Evolutionary conservation across 768 basidiomycete species (phyloP).

Genomic region (Pleurotus tuber-regium): DNA sequence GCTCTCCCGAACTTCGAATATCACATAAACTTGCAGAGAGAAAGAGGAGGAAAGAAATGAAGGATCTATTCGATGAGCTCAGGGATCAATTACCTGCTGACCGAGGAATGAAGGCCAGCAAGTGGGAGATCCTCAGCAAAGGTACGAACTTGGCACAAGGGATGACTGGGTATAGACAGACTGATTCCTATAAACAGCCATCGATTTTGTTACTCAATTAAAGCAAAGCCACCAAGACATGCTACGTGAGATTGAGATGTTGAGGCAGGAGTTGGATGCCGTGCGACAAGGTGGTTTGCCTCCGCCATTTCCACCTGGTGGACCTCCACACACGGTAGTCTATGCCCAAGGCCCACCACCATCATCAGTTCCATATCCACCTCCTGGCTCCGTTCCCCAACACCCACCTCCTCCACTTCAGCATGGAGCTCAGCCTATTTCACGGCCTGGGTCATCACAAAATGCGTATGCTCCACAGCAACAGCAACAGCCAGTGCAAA

Average conservation of each 20-base stretch:
- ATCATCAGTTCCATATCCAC: slow-evolving; percentile 37
- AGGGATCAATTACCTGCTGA: slow-evolving; percentile 90
- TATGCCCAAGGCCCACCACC: slow-evolving; percentile 49
- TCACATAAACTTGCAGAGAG: slow-evolving; percentile 97
- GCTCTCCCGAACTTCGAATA: slow-evolving; percentile 91
- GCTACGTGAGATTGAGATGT: slow-evolving; percentile 73
- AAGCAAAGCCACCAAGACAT: slow-evolving; percentile 78
- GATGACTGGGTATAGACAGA: background rate
- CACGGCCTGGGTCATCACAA: slow-evolving; percentile 64
- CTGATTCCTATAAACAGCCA: slow-evolving; percentile 46
- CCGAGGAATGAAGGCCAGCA: slow-evolving; percentile 93
- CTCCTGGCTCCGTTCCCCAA: slow-evolving; percentile 43
- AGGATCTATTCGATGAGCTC: slow-evolving; percentile 95
- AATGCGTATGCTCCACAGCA: slow-evolving; percentile 46
- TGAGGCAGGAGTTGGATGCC: slow-evolving; percentile 72
- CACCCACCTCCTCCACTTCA: slow-evolving; percentile 33
- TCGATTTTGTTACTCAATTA: slow-evolving; percentile 81
- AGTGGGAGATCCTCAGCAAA: slow-evolving; percentile 99
- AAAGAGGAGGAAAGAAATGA: slow-evolving; percentile 98
- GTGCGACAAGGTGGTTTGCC: slow-evolving; percentile 56
- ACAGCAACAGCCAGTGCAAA: slow-evolving; percentile 37
- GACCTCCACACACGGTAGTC: slow-evolving; percentile 43
- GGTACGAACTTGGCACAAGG: slow-evolving; percentile 44
- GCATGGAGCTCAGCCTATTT: slow-evolving; percentile 34
- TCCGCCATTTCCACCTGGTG: slow-evolving; percentile 47